These are phyloP conservation scores for Mycena epipterygia DNA, from an alignment of 768 basidiomycete species.

Conservation along the genomic window DNA sequence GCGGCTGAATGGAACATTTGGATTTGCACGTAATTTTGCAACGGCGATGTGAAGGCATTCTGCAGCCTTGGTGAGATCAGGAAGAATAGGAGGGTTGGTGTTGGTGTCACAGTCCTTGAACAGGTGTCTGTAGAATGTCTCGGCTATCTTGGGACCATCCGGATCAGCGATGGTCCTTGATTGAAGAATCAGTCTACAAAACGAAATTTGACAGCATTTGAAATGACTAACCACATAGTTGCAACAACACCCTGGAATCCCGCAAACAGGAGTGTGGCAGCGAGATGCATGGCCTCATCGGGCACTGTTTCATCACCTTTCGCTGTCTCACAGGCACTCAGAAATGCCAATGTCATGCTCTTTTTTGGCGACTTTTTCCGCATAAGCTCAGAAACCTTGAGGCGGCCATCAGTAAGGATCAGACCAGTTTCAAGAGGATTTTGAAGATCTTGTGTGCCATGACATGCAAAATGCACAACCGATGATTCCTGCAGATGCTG, in stretches of 20 bases:
- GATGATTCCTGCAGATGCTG: conserved; percentile 9
- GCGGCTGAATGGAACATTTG: too few species aligned
- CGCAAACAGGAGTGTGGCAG: conserved; percentile 40
- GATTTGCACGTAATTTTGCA: too few species aligned
- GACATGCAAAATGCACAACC: conserved; percentile 50
- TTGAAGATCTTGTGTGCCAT: conserved; percentile 41
- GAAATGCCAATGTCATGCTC: conserved; percentile 40
- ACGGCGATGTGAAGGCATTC: too few species aligned
- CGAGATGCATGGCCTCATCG: conserved; percentile 44
- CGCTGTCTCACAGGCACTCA: conserved; percentile 50
- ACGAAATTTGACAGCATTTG: too few species aligned
- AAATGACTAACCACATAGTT: conserved; percentile 38
- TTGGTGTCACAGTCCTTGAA: too few species aligned
- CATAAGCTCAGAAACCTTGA: conserved; percentile 41
- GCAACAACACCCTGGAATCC: conserved; percentile 26
- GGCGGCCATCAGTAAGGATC: conserved; percentile 32
- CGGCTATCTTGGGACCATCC: too few species aligned
- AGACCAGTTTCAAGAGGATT: conserved; percentile 30
- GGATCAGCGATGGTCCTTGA: too few species aligned
- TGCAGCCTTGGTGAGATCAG: too few species aligned
- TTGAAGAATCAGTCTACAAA: too few species aligned
- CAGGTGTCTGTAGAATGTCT: too few species aligned
- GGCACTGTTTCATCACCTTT: conserved; percentile 38
- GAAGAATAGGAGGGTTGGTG: too few species aligned
- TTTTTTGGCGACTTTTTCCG: not conserved